Conservation (phyloP, 2,329 filamentous ascomycete genomes). For the Fusarium cicatricum region DNA sequence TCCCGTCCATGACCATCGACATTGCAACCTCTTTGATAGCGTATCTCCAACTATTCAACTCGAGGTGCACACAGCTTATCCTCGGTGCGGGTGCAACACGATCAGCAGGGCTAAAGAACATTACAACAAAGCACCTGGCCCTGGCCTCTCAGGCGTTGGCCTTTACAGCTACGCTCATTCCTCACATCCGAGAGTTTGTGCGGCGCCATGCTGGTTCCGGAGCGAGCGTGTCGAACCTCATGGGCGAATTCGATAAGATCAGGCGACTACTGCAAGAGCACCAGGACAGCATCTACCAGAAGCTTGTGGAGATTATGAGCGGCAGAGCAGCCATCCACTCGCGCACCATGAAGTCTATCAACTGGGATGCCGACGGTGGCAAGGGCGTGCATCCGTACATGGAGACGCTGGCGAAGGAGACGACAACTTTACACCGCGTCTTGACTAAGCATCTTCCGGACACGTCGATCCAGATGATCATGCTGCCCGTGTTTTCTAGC, state of each 20-base stretch:
- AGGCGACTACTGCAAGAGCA: slow-evolving; percentile 87
- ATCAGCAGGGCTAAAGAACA: slow-evolving; percentile 91
- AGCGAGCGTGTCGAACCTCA: slow-evolving; percentile 64
- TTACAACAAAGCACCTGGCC: slow-evolving; percentile 93
- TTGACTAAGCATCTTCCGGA: slow-evolving; percentile 84
- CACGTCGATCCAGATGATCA: slow-evolving; percentile 79
- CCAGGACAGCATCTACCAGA: slow-evolving; percentile 89
- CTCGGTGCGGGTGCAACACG: slow-evolving; percentile 91
- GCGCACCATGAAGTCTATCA: slow-evolving; percentile 75
- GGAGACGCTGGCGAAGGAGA: slow-evolving; percentile 88
- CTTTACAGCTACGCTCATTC: slow-evolving; percentile 86
- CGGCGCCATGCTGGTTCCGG: slow-evolving; percentile 73
- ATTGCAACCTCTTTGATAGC: slow-evolving; percentile 82
- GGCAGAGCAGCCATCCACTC: slow-evolving; percentile 77
- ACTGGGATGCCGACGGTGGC: slow-evolving; percentile 70
- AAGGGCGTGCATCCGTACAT: slow-evolving; percentile 73
- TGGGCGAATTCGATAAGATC: slow-evolving; percentile 89
- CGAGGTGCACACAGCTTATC: slow-evolving; percentile 93
- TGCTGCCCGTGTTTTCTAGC: slow-evolving; percentile 82
- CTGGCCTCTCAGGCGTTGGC: slow-evolving; percentile 88
- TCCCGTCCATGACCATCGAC: slow-evolving; percentile 88
- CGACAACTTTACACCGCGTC: slow-evolving; percentile 82
- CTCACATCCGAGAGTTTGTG: slow-evolving; percentile 90
- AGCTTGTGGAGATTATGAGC: slow-evolving; percentile 92
- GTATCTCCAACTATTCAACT: slow-evolving; percentile 94